Evolutionary conservation across 768 basidiomycete genomes (phyloP), one percentile per base, ranked within the genome.

Genomic region (Crassisporium funariophilum): DNA sequence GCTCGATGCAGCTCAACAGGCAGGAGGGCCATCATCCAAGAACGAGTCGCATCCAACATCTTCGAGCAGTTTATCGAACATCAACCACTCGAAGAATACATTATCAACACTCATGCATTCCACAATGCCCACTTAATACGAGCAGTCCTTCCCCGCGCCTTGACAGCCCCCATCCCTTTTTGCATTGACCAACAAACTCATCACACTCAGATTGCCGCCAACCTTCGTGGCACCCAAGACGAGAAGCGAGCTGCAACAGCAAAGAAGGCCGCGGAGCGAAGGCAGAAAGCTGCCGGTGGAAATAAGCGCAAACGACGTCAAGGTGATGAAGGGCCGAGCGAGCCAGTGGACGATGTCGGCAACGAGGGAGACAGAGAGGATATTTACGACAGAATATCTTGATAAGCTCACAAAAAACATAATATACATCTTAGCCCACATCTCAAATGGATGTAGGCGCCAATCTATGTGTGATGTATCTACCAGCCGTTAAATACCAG

Each of bases 41-140:
- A 54, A 24, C 44, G 49, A 37, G 41, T 47, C 8, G 49, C 42
- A 37, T 50, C 53, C 7, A 41, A 29, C 27, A 6, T 44, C n/a
- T 21, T 24, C 20, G 35, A 47, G 35, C 13, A n/a, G 4, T 53
- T 13, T 39, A 41, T 56, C 37, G 41, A 53, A 47, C 55, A 56
- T 37, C 43, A 46, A 16, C 44, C 43, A 2, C 9, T 52, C 12
- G 50, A 54, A 15, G 44, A 35, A 13, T 57, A 29, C 27, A 13
- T 57, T 11, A 41, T 57, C 31, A 57, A 57, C 16, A 54, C 42
- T n/a, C 56, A 57, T 37, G 52, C 49, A 24, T 54, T 57, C n/a
- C n/a, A n/a, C n/a, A n/a, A n/a, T n/a, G n/a, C n/a, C n/a, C n/a
- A n/a, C n/a, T n/a, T n/a, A n/a, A 22, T 53, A 57, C 43, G 54